Evolutionary conservation across 768 basidiomycete species (phyloP).

Genomic region (Vararia minispora): DNA sequence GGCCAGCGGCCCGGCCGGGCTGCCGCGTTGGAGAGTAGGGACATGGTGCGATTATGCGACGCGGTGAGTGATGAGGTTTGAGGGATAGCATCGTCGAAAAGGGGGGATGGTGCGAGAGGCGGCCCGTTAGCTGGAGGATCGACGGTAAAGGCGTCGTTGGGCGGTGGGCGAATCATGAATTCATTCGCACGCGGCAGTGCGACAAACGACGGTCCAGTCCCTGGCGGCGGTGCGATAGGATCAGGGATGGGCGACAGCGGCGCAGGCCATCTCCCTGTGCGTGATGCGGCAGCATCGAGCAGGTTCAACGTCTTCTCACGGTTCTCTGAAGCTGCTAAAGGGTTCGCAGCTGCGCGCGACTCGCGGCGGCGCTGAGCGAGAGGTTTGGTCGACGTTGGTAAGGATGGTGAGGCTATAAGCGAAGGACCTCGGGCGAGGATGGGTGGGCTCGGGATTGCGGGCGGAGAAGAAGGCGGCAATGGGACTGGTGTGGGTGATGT

Average conservation of each 20-base stretch:
- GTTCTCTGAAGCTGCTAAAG: no score
- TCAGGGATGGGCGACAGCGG: conserved; percentile 37
- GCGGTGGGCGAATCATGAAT: background rate
- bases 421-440: no score
- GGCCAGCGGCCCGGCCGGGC: conserved; percentile 9
- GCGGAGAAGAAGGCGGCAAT: no score
- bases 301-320: conserved; percentile 48
- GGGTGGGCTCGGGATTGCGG: no score
- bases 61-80: no score
- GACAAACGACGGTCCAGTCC: no score
- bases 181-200: no score
- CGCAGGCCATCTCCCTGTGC: conserved; percentile 31
- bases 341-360: conserved; percentile 35
- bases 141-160: conserved; percentile 2
- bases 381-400: conserved; percentile 4
- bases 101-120: no score
- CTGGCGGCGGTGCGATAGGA: conserved; percentile 25
- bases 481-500: no score
- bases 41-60: conserved; percentile 8
- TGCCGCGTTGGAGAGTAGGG: conserved; percentile 8
- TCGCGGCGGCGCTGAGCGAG: conserved; percentile 18
- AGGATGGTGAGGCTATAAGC: no score
- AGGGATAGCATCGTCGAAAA: no score
- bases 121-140: background rate
- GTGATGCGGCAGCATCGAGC: conserved; percentile 43